phyloP scores from a whole-genome alignment of 202 grass and related monocot species.

The Hordeum pubiflorum region DNA sequence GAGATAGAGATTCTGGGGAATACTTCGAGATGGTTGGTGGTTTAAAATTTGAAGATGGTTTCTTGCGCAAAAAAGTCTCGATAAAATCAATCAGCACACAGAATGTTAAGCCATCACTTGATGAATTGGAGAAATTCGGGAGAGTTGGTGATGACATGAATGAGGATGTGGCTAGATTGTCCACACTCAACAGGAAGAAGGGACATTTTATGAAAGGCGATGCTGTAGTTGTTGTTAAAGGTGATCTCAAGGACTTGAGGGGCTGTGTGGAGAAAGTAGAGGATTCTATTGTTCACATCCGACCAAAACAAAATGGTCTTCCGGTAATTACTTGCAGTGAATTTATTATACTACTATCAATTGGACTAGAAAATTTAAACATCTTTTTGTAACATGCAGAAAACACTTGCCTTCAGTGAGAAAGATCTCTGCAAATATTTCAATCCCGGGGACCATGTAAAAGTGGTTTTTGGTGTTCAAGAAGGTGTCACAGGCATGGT shows the following conservation, averaged over 20 bases:
- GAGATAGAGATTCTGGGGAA: constrained; percentile 51
- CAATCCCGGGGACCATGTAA: constrained; percentile 79
- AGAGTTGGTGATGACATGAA: constrained; percentile 63
- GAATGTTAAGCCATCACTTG: constrained; percentile 64
- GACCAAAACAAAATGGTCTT: constrained; percentile 49
- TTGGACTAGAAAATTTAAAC: neutral
- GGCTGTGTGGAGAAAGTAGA: constrained; percentile 87
- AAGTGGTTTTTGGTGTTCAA: constrained; percentile 77
- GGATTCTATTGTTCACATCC: constrained; percentile 62
- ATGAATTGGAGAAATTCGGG: constrained; percentile 81
- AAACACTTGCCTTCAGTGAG: constrained; percentile 64
- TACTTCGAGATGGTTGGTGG: constrained; percentile 62
- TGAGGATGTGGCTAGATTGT: constrained; percentile 64
- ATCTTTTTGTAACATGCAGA: constrained; percentile 33
- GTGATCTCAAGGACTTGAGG: constrained; percentile 65
- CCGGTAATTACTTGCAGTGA: constrained; percentile 35
- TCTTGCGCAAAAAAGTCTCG: constrained; percentile 63
- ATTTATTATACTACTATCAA: neutral
- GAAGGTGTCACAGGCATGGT: constrained; percentile 73
- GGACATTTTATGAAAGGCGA: constrained; percentile 89
- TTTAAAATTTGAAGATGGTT: constrained; percentile 79
- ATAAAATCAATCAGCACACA: constrained; percentile 57
- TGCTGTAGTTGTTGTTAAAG: constrained; percentile 73
- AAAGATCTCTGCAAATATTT: constrained; percentile 82
- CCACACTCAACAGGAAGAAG: constrained; percentile 75